Evolutionary conservation across 169 alveolate species (phyloP).

Genomic region (Eimeria acervulina): DNA sequence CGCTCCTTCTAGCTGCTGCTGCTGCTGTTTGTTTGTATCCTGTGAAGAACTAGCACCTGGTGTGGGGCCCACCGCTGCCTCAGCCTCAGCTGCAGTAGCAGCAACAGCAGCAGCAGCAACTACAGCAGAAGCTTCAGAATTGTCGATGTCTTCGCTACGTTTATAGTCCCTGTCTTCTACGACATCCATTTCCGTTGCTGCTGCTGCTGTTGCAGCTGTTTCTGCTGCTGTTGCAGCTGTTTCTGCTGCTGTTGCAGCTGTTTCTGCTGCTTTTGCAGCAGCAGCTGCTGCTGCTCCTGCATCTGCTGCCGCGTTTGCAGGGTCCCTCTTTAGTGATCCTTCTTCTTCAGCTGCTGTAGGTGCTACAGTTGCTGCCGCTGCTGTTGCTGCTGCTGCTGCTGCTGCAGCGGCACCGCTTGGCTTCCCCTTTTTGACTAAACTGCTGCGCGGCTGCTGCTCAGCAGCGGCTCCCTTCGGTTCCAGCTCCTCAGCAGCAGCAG

Average conservation of each 20-base stretch:
- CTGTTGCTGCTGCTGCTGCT: conserved; percentile 20
- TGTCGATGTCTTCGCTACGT: neutral
- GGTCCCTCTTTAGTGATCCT: too few relatives aligned
- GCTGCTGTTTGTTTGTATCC: neutral
- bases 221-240: neutral
- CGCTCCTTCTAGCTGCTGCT: too few relatives aligned
- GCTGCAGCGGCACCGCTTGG: neutral
- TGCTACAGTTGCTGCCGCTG: conserved; percentile 15
- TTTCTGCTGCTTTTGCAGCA: neutral
- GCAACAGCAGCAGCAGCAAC: neutral
- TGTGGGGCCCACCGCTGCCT: neutral
- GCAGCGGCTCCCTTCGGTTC: neutral
- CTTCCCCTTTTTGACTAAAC: neutral
- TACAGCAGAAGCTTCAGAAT: neutral
- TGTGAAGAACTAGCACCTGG: neutral
- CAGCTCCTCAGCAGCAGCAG: conserved; percentile 15
- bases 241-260: conserved; percentile 15
- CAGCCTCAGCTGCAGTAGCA: neutral
- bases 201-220: conserved; percentile 4
- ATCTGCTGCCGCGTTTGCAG: neutral
- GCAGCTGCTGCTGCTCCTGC: neutral
- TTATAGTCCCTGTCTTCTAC: neutral
- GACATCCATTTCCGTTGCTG: neutral
- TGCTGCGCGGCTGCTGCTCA: neutral
- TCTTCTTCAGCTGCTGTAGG: conserved; percentile 16